These are phyloP conservation scores for Fraxinus nigra DNA, from an alignment of 305 asterid genomes.

Conservation along the genomic window DNA sequence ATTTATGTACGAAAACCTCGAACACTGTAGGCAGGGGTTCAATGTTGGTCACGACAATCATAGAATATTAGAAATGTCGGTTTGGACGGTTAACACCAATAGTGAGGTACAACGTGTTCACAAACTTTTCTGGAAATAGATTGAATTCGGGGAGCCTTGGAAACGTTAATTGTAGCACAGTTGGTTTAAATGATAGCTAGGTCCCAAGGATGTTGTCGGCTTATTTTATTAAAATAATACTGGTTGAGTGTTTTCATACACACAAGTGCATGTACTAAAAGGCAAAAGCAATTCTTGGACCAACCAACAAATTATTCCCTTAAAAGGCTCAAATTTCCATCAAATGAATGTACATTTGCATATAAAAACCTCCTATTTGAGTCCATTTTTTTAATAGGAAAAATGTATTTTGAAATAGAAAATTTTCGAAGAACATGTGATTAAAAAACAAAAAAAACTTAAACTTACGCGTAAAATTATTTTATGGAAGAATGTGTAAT, in stretches of 20 bases:
- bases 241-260: not conserved
- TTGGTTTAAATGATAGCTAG: not conserved
- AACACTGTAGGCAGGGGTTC: not conserved
- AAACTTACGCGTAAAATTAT: too few species aligned
- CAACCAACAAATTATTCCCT: not conserved
- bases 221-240: not conserved
- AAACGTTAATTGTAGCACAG: not conserved
- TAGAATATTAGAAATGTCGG: conserved; percentile 22
- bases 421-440: too few species aligned
- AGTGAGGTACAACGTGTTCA: not conserved
- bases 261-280: not conserved
- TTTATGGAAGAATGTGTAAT: too few species aligned
- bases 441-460: too few species aligned
- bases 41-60: not conserved
- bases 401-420: too few species aligned
- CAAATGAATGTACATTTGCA: not conserved
- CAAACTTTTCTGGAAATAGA: not conserved
- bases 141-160: not conserved
- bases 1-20: not conserved
- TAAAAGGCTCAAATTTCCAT: not conserved
- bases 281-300: not conserved
- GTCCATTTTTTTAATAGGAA: too few species aligned
- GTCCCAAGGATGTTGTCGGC: not conserved
- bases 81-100: conserved; percentile 20
- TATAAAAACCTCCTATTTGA: too few species aligned